phyloP scores from a whole-genome alignment of 2,329 filamentous ascomycete genomes.

The Ophiosphaerella narmari region DNA sequence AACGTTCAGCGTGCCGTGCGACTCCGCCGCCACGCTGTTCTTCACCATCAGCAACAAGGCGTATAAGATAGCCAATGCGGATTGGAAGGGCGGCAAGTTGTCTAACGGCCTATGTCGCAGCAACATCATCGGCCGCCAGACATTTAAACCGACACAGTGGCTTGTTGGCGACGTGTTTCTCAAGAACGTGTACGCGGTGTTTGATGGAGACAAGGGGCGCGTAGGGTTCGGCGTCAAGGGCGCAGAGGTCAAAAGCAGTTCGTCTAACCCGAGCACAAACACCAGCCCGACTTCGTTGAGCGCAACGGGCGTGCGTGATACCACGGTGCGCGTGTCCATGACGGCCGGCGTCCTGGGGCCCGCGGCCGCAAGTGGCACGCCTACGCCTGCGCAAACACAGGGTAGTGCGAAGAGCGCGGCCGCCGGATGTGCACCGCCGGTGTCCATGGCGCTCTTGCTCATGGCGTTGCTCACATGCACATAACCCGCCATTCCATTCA shows the following conservation, averaged over 20 bases:
- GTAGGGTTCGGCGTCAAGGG: conserved; percentile 58
- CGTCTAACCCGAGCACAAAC: no score
- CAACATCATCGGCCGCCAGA: conserved; percentile 74
- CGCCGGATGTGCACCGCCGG: no score
- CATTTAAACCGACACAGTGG: conserved; percentile 68
- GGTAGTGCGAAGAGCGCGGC: no score
- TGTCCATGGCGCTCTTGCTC: no score
- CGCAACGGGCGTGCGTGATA: no score
- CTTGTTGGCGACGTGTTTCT: conserved; percentile 84
- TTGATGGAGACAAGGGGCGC: conserved; percentile 71
- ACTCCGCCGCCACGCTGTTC: conserved; percentile 63
- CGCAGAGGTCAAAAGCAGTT: conserved; percentile 2
- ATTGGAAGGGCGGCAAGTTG: conserved; percentile 66
- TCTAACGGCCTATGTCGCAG: conserved; percentile 58
- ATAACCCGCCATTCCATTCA: no score
- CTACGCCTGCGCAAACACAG: no score
- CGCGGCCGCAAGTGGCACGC: no score
- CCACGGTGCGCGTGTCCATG: no score
- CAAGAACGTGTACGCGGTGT: conserved; percentile 87
- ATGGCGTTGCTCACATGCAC: no score
- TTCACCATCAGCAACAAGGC: conserved; percentile 70
- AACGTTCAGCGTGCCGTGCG: conserved; percentile 75
- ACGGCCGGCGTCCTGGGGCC: no score
- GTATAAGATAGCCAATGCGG: conserved; percentile 69
- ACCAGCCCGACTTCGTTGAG: no score